Evolutionary conservation across 78 protist species (phyloP).

Genomic region (Chrysochromulina tobinii): DNA sequence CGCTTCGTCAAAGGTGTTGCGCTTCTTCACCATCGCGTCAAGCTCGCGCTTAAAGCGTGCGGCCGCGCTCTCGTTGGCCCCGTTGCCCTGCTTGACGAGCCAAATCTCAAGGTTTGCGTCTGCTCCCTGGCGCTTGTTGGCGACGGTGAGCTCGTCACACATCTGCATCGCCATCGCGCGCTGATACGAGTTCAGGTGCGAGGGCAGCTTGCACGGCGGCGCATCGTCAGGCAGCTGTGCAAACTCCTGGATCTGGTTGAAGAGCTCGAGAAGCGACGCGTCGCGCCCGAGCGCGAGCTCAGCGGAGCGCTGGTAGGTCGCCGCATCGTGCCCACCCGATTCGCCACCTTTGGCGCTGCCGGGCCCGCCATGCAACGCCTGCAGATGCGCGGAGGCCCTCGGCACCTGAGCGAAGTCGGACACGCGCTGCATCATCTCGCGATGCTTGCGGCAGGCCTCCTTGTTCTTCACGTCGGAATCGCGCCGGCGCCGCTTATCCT

Average conservation of each 20-base stretch:
- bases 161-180: slow-evolving; percentile 4
- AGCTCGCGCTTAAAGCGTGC: slow-evolving; percentile 18
- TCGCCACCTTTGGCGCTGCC: too few species aligned
- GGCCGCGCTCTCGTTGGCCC: slow-evolving; percentile 6
- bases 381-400: not conserved
- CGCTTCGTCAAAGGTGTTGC: not conserved
- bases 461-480: not conserved
- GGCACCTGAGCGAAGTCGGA: not conserved
- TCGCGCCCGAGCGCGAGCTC: not conserved
- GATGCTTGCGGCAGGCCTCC: not conserved
- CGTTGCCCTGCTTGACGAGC: not conserved
- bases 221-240: not conserved
- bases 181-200: not conserved
- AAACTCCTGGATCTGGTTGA: not conserved
- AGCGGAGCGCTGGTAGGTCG: too few species aligned
- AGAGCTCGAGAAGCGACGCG: not conserved
- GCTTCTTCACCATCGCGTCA: not conserved
- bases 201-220: not conserved
- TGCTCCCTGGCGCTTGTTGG: not conserved
- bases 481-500: slow-evolving; percentile 2
- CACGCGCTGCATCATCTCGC: not conserved
- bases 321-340: too few species aligned
- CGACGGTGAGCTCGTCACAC: slow-evolving; percentile 2
- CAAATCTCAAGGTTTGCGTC: not conserved
- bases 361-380: not conserved